Percentiles rank a stretch among this genome's conserved stretches.
phyloP scores from a whole-genome alignment of 2,329 filamentous ascomycete genomes.

The Penicillium sp. region DNA sequence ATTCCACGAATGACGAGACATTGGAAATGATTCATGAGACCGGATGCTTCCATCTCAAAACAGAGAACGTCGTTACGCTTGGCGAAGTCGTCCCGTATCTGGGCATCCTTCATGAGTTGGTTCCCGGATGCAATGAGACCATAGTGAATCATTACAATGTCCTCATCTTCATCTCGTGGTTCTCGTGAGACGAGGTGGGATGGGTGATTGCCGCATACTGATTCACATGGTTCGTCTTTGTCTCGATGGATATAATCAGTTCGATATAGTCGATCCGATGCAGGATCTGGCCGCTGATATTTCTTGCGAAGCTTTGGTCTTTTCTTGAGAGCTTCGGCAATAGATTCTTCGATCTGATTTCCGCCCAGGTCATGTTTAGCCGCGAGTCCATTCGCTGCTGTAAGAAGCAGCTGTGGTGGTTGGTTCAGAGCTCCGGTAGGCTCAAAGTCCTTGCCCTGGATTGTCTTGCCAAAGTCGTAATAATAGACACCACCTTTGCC shows the following conservation, averaged over 20 bases:
- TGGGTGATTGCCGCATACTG: neutral
- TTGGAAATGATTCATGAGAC: neutral
- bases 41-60: neutral
- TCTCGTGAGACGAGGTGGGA: neutral
- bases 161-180: neutral
- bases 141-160: neutral
- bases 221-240: neutral
- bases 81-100: neutral
- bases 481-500: constrained; percentile 20
- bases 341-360: constrained; percentile 3
- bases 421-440: constrained; percentile 20
- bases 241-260: neutral
- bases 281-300: constrained; percentile 16
- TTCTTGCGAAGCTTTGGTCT: neutral
- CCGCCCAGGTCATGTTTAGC: constrained; percentile 13
- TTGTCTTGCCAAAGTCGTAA: constrained; percentile 25
- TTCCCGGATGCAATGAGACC: neutral
- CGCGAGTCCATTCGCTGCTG: constrained; percentile 16
- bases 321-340: neutral
- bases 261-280: constrained; percentile 11
- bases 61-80: neutral
- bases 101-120: neutral
- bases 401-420: constrained; percentile 16
- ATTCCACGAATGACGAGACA: neutral
- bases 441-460: constrained; percentile 19